Evolutionary conservation across 441 rosid species (phyloP).

Genomic region (Macaranga tanarius): DNA sequence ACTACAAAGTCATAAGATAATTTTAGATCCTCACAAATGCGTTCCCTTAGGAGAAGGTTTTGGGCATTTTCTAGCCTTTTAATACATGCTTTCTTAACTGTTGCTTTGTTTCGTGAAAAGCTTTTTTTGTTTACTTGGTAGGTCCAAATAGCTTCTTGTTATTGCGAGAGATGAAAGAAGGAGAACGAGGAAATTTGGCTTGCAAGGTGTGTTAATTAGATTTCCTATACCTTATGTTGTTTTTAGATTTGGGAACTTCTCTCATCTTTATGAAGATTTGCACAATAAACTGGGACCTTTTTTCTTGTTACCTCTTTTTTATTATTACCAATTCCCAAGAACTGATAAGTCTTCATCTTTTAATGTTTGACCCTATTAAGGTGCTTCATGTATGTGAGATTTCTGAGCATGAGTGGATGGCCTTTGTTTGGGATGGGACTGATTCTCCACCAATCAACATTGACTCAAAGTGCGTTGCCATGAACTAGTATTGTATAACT

Average conservation of each 20-base stretch:
- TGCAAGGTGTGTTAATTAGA: conserved; percentile 51
- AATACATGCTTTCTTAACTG: background rate
- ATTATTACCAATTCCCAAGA: background rate
- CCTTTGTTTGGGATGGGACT: conserved; percentile 93
- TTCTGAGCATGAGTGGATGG: conserved; percentile 41
- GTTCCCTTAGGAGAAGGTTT: background rate
- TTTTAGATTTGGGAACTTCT: background rate
- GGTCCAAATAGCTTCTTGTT: conserved; percentile 44
- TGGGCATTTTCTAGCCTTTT: background rate
- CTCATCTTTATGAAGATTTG: background rate
- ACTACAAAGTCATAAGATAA: background rate
- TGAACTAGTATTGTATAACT: background rate
- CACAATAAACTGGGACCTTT: background rate
- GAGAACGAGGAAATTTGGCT: conserved; percentile 42
- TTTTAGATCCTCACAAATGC: background rate
- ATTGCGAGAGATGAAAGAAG: conserved; percentile 62
- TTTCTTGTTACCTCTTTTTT: background rate
- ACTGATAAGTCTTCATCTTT: conserved; percentile 5
- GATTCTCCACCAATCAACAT: conserved; percentile 63
- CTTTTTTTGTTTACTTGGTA: conserved; percentile 17
- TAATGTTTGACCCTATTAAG: conserved; percentile 37
- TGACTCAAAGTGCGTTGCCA: conserved; percentile 50
- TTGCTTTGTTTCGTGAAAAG: conserved; percentile 8
- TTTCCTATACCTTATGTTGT: background rate
- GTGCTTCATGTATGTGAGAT: conserved; percentile 55